Conservation (phyloP, 495 filamentous ascomycete species). For the Aspergillus baeticus region DNA sequence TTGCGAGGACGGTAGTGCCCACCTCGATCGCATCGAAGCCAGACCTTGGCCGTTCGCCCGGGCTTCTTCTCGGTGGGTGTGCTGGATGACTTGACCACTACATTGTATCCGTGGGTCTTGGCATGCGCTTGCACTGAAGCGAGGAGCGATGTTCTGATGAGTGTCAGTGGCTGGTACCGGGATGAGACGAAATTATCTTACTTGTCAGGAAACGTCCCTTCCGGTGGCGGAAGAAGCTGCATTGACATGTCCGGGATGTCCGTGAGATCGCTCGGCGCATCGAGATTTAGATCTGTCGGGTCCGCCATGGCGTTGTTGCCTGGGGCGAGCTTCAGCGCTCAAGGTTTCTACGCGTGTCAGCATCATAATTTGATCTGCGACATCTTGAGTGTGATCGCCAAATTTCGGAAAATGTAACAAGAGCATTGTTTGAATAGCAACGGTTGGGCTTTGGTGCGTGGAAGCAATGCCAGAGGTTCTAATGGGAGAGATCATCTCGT, state of each 20-base stretch:
- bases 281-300: constrained; percentile 44
- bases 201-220: constrained; percentile 49
- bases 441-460: constrained; percentile 32
- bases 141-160: constrained; percentile 31
- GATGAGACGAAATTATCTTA: constrained; percentile 17
- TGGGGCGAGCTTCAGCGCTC: constrained; percentile 11
- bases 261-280: constrained; percentile 49
- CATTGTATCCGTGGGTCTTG: constrained; percentile 48
- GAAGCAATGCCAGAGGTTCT: constrained; percentile 36
- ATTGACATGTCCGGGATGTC: constrained; percentile 48
- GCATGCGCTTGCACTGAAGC: constrained; percentile 44
- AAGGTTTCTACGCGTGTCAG: constrained; percentile 20
- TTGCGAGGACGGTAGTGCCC: constrained; percentile 51
- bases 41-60: constrained; percentile 46
- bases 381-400: background rate
- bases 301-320: constrained; percentile 36
- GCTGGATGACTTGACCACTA: constrained; percentile 50
- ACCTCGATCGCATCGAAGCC: constrained; percentile 51
- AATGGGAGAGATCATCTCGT: constrained; percentile 26
- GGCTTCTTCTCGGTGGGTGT: constrained; percentile 49
- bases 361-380: constrained; percentile 10
- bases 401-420: background rate
- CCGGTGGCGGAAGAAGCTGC: constrained; percentile 43
- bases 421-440: background rate
- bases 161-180: constrained; percentile 5